Conservation (phyloP, 192 early-diverging fungal species). For the Chytriomyces sp. region DNA sequence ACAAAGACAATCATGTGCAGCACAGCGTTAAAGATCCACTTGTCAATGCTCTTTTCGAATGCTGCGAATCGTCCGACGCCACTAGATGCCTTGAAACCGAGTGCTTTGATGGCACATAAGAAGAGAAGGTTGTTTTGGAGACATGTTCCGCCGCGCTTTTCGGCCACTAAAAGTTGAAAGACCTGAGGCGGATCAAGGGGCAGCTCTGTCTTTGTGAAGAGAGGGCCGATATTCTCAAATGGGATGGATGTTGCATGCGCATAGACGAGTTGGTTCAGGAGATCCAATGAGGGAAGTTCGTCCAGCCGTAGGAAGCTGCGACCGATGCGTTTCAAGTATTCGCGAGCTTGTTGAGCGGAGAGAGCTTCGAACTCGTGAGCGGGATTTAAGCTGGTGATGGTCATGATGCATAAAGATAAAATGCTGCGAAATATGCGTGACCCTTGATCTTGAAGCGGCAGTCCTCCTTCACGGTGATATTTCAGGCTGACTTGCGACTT, state of each 20-base stretch:
- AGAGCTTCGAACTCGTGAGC: too few species aligned
- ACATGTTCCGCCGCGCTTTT: not conserved
- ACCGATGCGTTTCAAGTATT: too few species aligned
- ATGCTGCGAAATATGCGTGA: too few species aligned
- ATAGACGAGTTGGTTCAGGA: not conserved
- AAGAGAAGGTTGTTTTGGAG: conserved; percentile 14
- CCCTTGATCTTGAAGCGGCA: too few species aligned
- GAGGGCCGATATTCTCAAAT: conserved; percentile 12
- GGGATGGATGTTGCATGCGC: not conserved
- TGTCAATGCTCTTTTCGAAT: not conserved
- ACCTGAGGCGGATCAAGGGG: not conserved
- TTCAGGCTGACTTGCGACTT: too few species aligned
- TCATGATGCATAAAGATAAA: too few species aligned
- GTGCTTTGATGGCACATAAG: not conserved
- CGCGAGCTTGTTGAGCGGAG: too few species aligned
- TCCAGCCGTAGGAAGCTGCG: too few species aligned
- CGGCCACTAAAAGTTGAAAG: not conserved
- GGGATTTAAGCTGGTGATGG: too few species aligned
- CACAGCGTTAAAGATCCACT: not conserved
- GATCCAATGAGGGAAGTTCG: too few species aligned
- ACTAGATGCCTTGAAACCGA: conserved; percentile 3
- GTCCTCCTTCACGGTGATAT: too few species aligned
- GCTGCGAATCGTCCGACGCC: not conserved
- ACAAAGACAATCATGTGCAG: conserved; percentile 18
- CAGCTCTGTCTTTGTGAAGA: not conserved